Evolutionary conservation across 345 rosid species (phyloP).

Genomic region (Rhodamnia rubescens): DNA sequence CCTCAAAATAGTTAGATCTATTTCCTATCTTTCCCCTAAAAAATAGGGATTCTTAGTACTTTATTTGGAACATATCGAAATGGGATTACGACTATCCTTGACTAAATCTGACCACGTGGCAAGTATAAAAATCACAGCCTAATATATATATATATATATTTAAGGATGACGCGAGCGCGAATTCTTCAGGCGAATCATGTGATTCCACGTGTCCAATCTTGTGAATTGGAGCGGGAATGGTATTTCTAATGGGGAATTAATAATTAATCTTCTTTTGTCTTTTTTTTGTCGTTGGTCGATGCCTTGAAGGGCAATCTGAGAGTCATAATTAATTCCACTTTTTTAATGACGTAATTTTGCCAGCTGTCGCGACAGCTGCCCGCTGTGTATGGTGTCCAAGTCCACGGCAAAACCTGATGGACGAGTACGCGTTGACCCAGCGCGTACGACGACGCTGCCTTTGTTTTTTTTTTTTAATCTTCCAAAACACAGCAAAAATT

Average conservation of each 20-base stretch:
- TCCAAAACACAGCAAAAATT: neutral
- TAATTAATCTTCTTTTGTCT: neutral
- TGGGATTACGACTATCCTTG: neutral
- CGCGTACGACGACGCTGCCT: neutral
- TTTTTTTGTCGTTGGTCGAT: neutral
- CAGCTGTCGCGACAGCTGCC: neutral
- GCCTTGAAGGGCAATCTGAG: neutral
- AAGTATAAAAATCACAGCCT: neutral
- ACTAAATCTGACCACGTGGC: neutral
- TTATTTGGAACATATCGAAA: neutral
- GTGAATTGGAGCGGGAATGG: neutral
- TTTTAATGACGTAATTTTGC: neutral
- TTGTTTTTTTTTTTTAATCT: accelerated
- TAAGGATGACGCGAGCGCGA: neutral
- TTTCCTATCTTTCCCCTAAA: neutral
- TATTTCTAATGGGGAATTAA: neutral
- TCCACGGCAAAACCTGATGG: neutral
- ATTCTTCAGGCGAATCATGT: neutral
- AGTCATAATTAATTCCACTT: neutral
- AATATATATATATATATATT: neutral
- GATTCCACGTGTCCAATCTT: neutral
- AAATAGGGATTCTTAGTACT: neutral
- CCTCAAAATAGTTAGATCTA: neutral
- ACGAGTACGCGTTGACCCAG: neutral
- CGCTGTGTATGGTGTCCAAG: neutral